Percentiles rank a stretch among this genome's conserved stretches.
Conservation (phyloP, 1,284 basidiomycete species). For the Cutaneotrichosporon daszewskae region DNA sequence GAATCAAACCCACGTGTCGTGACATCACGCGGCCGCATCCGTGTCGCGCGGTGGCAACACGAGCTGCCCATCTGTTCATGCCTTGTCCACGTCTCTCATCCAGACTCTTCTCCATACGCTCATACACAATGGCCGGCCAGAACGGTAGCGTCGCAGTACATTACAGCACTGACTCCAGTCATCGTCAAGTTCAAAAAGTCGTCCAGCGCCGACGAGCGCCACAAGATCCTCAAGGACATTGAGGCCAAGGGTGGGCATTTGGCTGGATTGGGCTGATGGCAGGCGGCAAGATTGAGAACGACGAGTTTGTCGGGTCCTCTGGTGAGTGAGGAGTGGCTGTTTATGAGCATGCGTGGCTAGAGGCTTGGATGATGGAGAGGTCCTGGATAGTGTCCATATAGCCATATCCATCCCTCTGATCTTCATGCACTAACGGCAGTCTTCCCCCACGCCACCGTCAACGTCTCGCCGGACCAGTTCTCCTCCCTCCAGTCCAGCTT, state of each 20-base stretch:
- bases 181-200: slow-evolving; percentile 41
- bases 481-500: slow-evolving; percentile 21
- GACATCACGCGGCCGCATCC: background rate
- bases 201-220: slow-evolving; percentile 29
- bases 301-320: slow-evolving; percentile 32
- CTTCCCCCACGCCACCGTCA: slow-evolving; percentile 35
- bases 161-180: slow-evolving; percentile 17
- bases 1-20: background rate
- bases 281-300: slow-evolving; percentile 28
- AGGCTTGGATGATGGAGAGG: background rate
- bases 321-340: slow-evolving; percentile 22
- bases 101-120: background rate
- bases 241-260: slow-evolving; percentile 21
- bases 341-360: background rate
- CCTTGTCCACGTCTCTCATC: background rate
- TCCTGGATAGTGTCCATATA: background rate
- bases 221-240: slow-evolving; percentile 26
- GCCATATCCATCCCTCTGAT: background rate
- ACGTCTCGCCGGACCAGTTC: slow-evolving; percentile 27
- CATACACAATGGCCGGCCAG: background rate
- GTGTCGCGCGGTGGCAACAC: background rate
- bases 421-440: slow-evolving; percentile 20
- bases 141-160: background rate
- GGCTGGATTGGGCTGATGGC: too few relatives aligned
- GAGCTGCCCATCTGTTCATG: background rate